phyloP scores from a whole-genome alignment of 2,329 filamentous ascomycete species.

The Phialemoniopsis sp. region DNA sequence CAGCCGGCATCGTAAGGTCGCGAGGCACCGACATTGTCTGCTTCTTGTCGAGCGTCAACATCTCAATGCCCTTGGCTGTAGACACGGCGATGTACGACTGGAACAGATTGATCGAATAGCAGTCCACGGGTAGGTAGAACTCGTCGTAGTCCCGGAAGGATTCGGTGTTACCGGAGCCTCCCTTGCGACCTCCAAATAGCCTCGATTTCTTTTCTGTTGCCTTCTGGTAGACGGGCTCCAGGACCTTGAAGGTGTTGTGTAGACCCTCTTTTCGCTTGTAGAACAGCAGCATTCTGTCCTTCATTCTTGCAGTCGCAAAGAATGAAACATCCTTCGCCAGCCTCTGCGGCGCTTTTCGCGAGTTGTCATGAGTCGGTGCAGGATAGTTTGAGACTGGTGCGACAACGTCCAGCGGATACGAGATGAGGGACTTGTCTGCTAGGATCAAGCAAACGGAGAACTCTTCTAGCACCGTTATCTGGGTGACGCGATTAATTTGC shows the following conservation, averaged over 20 bases:
- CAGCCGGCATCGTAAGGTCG: conserved; percentile 73
- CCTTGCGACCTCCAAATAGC: conserved; percentile 51
- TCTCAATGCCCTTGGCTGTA: conserved; percentile 89
- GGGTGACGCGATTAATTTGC: conserved; percentile 72
- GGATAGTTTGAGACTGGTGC: conserved; percentile 59
- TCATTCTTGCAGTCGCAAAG: conserved; percentile 95
- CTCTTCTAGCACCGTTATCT: conserved; percentile 91
- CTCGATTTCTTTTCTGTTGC: conserved; percentile 78
- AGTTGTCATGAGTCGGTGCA: conserved; percentile 63
- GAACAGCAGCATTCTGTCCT: conserved; percentile 89
- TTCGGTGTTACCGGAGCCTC: conserved; percentile 72
- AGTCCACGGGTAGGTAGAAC: conserved; percentile 96
- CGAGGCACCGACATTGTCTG: conserved; percentile 84
- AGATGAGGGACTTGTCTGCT: conserved; percentile 84
- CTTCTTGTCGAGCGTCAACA: conserved; percentile 96
- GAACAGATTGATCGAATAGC: conserved; percentile 93
- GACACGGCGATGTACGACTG: conserved; percentile 89
- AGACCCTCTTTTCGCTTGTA: conserved; percentile 95
- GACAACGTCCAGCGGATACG: conserved; percentile 88
- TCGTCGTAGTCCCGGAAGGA: conserved; percentile 98
- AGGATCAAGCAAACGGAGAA: conserved; percentile 91
- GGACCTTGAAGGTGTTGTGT: conserved; percentile 91
- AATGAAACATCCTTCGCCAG: conserved; percentile 92
- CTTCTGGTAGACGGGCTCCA: conserved; percentile 94
- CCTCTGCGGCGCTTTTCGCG: conserved; percentile 84